Conservation (phyloP, 2,329 filamentous ascomycete species). For the Colletotrichum euphorbiae region DNA sequence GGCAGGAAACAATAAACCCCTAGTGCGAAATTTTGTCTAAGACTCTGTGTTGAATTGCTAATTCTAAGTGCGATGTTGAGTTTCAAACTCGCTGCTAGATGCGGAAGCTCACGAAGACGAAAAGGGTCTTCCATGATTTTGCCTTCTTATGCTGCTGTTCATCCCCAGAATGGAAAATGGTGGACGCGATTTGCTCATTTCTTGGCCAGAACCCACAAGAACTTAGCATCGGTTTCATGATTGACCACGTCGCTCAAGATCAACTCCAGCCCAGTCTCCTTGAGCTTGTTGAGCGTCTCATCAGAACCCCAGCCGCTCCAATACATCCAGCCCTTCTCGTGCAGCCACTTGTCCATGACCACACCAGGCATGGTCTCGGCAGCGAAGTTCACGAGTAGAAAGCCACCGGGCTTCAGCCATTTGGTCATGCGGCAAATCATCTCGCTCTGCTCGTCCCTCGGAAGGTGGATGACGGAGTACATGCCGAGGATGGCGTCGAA, state of each 20-base stretch:
- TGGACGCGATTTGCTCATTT: constrained; percentile 33
- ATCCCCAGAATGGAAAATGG: neutral
- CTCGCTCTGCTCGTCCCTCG: constrained; percentile 59
- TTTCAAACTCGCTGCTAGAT: no score
- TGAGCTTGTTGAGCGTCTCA: constrained; percentile 47
- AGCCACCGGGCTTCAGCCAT: constrained; percentile 65
- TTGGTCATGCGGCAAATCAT: constrained; percentile 56
- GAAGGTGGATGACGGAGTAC: constrained; percentile 68
- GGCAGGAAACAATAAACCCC: no score
- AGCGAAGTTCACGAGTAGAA: constrained; percentile 61
- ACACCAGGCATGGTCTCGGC: constrained; percentile 45
- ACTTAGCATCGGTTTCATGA: constrained; percentile 49
- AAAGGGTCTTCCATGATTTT: no score
- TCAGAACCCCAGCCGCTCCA: constrained; percentile 56
- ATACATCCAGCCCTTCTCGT: constrained; percentile 57
- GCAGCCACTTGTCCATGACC: constrained; percentile 52
- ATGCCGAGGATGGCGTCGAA: constrained; percentile 64
- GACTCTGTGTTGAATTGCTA: no score
- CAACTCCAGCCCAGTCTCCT: constrained; percentile 49
- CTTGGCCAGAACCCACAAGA: constrained; percentile 56
- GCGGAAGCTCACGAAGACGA: no score
- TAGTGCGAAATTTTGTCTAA: no score
- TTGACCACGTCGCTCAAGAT: constrained; percentile 46
- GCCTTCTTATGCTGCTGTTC: neutral
- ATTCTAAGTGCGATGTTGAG: no score